Conservation (phyloP, 352 stramenopile species). For the Globisporangium rhizosaccharum region DNA sequence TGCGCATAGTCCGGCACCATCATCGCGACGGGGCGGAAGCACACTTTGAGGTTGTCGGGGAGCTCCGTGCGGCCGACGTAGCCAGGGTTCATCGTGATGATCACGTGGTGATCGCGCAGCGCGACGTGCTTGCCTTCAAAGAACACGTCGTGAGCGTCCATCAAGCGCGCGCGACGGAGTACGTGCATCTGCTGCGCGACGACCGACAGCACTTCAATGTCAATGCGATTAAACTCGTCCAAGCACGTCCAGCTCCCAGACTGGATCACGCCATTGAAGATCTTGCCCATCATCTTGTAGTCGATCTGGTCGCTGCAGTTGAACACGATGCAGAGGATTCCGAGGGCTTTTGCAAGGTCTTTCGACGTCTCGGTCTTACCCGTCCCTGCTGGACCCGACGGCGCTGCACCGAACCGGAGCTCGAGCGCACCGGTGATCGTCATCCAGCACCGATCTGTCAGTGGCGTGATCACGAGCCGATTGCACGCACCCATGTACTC, state of each 20-base stretch:
- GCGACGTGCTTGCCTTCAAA: slow-evolving; percentile 56
- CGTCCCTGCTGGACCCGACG: slow-evolving; percentile 86
- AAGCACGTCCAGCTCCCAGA: slow-evolving; percentile 80
- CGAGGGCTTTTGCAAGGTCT: slow-evolving; percentile 89
- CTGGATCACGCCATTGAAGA: slow-evolving; percentile 80
- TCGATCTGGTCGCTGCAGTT: slow-evolving; percentile 96
- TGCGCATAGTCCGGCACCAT: slow-evolving; percentile 86
- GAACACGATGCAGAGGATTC: slow-evolving; percentile 92
- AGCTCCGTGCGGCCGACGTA: slow-evolving; percentile 78
- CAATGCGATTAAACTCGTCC: slow-evolving; percentile 90
- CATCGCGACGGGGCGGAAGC: slow-evolving; percentile 84
- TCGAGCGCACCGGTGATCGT: slow-evolving; percentile 89
- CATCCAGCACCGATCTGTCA: slow-evolving; percentile 93
- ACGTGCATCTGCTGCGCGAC: slow-evolving; percentile 82
- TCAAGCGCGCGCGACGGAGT: slow-evolving; percentile 48
- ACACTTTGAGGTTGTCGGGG: slow-evolving; percentile 81
- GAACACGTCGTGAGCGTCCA: slow-evolving; percentile 24
- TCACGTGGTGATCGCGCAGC: slow-evolving; percentile 67
- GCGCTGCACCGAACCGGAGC: slow-evolving; percentile 83
- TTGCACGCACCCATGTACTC: slow-evolving; percentile 90
- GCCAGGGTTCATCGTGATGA: slow-evolving; percentile 88
- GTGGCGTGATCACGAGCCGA: slow-evolving; percentile 90
- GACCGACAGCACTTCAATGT: slow-evolving; percentile 85
- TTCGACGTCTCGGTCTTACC: slow-evolving; percentile 95
- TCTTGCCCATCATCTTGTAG: slow-evolving; percentile 83